phyloP scores from a whole-genome alignment of 495 filamentous ascomycete species.

The Penicillium longicatenatum region DNA sequence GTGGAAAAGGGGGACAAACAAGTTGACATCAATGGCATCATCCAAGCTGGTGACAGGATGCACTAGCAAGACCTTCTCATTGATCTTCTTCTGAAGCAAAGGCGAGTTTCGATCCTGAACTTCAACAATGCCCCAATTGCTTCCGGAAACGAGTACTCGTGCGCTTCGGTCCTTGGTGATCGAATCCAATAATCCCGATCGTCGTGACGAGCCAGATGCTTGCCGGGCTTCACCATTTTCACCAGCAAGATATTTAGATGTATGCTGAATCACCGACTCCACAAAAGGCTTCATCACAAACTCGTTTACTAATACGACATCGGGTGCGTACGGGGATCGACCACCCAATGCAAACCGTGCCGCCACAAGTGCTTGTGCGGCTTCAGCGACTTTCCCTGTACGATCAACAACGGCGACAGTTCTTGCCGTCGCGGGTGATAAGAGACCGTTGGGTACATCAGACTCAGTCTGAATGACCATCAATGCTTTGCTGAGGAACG shows the following conservation, averaged over 20 bases:
- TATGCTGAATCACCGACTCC: constrained; percentile 40
- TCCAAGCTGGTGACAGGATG: constrained; percentile 44
- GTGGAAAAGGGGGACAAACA: constrained; percentile 14
- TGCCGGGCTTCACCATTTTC: constrained; percentile 30
- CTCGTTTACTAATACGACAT: constrained; percentile 58
- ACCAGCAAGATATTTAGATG: constrained; percentile 36
- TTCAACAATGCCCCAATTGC: constrained; percentile 34
- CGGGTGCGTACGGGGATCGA: constrained; percentile 53
- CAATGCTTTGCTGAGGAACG: constrained; percentile 21
- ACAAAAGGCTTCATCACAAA: constrained; percentile 54
- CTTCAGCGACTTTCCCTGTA: constrained; percentile 46
- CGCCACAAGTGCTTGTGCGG: constrained; percentile 46
- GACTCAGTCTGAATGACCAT: constrained; percentile 23
- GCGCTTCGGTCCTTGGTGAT: constrained; percentile 25
- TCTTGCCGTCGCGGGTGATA: constrained; percentile 31
- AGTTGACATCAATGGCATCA: constrained; percentile 47
- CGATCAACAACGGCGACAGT: constrained; percentile 56
- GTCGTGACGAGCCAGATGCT: constrained; percentile 14
- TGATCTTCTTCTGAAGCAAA: constrained; percentile 32
- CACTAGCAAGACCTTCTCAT: constrained; percentile 36
- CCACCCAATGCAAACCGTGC: constrained; percentile 55
- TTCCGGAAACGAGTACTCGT: constrained; percentile 31
- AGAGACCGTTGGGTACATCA: constrained; percentile 19
- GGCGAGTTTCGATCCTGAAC: constrained; percentile 33
- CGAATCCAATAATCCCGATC: constrained; percentile 23